Evolutionary conservation across 108 stramenopile species (phyloP), one percentile per base, ranked within the genome.

Genomic region (Fistulifera solaris): DNA sequence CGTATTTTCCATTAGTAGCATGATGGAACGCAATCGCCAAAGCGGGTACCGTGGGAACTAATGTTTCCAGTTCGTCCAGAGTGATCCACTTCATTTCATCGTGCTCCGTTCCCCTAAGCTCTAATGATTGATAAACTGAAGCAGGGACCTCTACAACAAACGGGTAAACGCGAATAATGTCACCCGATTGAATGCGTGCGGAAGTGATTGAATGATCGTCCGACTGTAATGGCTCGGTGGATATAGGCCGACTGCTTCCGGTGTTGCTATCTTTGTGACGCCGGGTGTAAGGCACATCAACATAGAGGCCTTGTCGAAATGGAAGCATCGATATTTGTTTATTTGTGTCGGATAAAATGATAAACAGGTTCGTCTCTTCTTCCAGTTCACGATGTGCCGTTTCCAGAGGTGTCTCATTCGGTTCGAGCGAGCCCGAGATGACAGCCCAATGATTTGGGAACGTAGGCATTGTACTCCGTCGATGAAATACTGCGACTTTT

Each of bases 1-100:
- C 41, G 52, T 58, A 67, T 1, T 8, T 4, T 17, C 76, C 76
- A 49, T n/a, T 24, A 1, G 76, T 77, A 15, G 76, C 76, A 60
- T 73, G 76, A 63, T 77, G 76, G 59, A 77, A 77, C 1, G 76
- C 76, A 49, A 38, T 27, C n/a, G 50, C 57, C 46, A 77, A 54
- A 4, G 43, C 65, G 10, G 76, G 76, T 12, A 77, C 76, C 27
- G 52, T 59, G 13, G 71, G 63, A 21, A 59, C 27, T 26, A 57
- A 38, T 40, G 59, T 43, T 26, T 49, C 58, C 13, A 77, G 40
- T 60, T 72, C 62, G 11, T 70, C 65, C 1, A 77, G 45, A n/a
- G 61, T 53, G 11, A 73, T 7, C 46, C 65, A 67, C 55, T 63
- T 66, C 52, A 70, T 62, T 25, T 53, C 12, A 42, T 77, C 76